Evolutionary conservation across 148 eudicot species (phyloP).

Genomic region (Chenopodium album): DNA sequence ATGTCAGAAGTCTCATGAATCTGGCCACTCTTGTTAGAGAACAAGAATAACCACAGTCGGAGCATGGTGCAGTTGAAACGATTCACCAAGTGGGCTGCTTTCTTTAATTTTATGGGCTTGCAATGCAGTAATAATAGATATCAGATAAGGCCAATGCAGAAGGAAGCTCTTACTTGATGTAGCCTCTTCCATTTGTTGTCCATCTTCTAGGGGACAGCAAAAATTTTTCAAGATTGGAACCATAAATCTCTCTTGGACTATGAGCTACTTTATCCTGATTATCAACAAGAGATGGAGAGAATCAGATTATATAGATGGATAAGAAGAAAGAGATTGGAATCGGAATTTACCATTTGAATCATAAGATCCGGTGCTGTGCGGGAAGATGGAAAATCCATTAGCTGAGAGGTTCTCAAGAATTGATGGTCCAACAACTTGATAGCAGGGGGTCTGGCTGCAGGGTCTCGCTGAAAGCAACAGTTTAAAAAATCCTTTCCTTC

Average conservation of each 20-base stretch:
- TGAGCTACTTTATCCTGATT: slow-evolving; percentile 44
- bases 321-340: background rate
- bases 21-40: slow-evolving; percentile 37
- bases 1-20: slow-evolving; percentile 31
- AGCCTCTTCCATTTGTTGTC: slow-evolving; percentile 30
- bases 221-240: slow-evolving; percentile 32
- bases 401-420: slow-evolving; percentile 57
- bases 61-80: background rate
- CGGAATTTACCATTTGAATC: slow-evolving; percentile 9
- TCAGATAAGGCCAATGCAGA: slow-evolving; percentile 8
- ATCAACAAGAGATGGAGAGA: background rate
- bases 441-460: slow-evolving; percentile 86
- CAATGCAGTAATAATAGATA: slow-evolving; percentile 3
- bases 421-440: slow-evolving; percentile 71
- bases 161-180: slow-evolving; percentile 46
- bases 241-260: slow-evolving; percentile 34
- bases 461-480: slow-evolving; percentile 80
- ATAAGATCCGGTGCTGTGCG: slow-evolving; percentile 16
- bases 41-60: slow-evolving; percentile 12
- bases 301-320: background rate
- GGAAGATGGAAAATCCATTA: slow-evolving; percentile 36
- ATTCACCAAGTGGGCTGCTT: background rate
- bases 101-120: background rate
- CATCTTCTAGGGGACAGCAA: slow-evolving; percentile 29
- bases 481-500: slow-evolving; percentile 85